Conservation (phyloP, 1,284 basidiomycete genomes). For the Flammula alnicola region DNA sequence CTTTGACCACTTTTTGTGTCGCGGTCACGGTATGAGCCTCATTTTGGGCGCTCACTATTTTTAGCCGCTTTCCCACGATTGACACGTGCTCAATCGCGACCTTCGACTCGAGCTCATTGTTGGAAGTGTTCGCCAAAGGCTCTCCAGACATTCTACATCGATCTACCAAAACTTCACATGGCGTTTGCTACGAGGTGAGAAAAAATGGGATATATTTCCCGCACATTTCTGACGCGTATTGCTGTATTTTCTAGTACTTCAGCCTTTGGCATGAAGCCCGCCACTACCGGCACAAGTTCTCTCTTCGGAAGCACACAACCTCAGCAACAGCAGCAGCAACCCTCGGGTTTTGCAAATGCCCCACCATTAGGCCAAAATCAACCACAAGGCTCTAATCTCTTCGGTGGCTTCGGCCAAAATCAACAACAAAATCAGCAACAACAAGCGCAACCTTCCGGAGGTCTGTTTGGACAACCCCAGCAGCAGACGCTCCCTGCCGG, state of each 20-base stretch:
- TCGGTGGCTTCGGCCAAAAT: slow-evolving; percentile 25
- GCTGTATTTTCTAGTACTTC: slow-evolving; percentile 31
- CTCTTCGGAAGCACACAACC: slow-evolving; percentile 35
- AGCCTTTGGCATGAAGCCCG: slow-evolving; percentile 47
- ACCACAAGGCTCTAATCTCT: slow-evolving; percentile 15
- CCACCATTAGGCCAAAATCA: slow-evolving; percentile 19
- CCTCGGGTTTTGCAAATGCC: slow-evolving; percentile 27
- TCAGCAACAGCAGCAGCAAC: slow-evolving; percentile 28
- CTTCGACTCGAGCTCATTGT: background rate
- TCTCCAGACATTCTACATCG: background rate
- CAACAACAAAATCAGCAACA: slow-evolving; percentile 28
- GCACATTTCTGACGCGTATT: background rate
- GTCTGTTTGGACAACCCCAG: slow-evolving; percentile 31
- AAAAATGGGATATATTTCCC: background rate
- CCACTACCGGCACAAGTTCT: slow-evolving; percentile 20
- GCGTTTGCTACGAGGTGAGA: slow-evolving; percentile 29
- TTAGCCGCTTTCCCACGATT: slow-evolving; percentile 8
- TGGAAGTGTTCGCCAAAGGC: background rate
- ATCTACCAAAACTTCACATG: slow-evolving; percentile 17
- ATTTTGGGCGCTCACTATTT: no score
- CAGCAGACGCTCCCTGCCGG: slow-evolving; percentile 23
- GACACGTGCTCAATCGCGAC: slow-evolving; percentile 18
- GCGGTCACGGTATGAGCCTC: no score
- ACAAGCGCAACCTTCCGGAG: slow-evolving; percentile 28
- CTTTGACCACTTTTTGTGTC: background rate